Base-by-base conservation (phyloP, 108 stramenopile genomes). In the Skeletonema tropicum region DNA sequence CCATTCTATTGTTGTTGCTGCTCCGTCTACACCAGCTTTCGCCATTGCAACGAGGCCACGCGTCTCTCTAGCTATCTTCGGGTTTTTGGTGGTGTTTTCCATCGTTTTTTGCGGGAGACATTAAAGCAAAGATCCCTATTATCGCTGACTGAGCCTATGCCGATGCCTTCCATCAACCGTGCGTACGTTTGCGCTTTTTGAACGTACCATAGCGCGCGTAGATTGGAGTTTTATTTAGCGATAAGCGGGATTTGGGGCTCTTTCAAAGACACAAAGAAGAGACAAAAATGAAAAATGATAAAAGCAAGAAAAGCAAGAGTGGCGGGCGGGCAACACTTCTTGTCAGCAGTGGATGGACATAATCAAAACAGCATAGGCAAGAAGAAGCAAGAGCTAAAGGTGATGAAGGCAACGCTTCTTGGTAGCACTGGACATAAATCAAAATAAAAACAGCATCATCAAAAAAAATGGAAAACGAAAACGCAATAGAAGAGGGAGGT, bases 381-480 rank as follows among this genome's bases (percentile, higher is more conserved):
- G n/a, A n/a, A n/a, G n/a, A n/a, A 12, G 38, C 26, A 39, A 10
- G 38, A 39, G 12, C 11, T 11, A 39, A 11, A 11, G 2, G 38
- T 45, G 26, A 29, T 29, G 2, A 29, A 45, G 42, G 42, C 42
- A 45, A 14, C 0, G 15, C n/a, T 15, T 45, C 48, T 64, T 10
- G 32, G 6, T 11, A 35, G 10, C 5, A 64, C 33, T 33, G 10
- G 21, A 26, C 6, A 45, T 9, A 13, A 39, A 39, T 29, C 26
- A 29, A 29, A 29, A 12, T 42, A 21, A 65, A 8, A 42, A 19
- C 64, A 38, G 6, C 29, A 21, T 21, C 21, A 42, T 0, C 10
- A 30, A 29, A 0, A 26, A n/a, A 30, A 13, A 70, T 70, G 69
- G 57, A 35, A 21, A 41, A 70, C 1, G 69, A 59, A 55, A 55